Evolutionary conservation across 2,329 filamentous ascomycete species (phyloP).

Genomic region (Teratosphaeria viscida): DNA sequence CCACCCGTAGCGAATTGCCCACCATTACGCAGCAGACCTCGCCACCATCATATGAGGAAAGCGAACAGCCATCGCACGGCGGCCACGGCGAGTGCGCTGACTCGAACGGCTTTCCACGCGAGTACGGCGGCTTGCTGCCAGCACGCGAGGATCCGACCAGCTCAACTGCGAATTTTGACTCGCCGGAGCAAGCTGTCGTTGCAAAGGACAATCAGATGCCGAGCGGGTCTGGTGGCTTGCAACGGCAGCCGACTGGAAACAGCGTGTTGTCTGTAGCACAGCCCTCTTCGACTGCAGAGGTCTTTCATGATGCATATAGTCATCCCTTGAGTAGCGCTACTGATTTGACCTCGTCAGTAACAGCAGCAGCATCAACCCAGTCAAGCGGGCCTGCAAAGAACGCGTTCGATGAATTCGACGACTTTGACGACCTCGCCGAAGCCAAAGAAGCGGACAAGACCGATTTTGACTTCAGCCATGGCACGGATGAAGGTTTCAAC

Average conservation of each 20-base stretch:
- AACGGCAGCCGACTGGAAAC: not conserved
- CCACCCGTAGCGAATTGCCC: conserved; percentile 36
- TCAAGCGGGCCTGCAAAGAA: conserved; percentile 27
- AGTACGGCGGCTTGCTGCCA: conserved; percentile 47
- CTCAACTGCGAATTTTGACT: conserved; percentile 3
- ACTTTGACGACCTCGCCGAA: conserved; percentile 74
- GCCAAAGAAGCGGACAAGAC: conserved; percentile 63
- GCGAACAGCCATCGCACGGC: conserved; percentile 24
- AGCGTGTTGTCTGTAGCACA: not conserved
- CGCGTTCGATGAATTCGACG: conserved; percentile 63
- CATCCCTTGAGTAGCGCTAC: conserved; percentile 19
- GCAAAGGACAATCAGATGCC: conserved; percentile 1
- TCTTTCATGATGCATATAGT: conserved; percentile 21
- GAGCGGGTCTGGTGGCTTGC: not conserved
- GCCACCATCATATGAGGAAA: conserved; percentile 47
- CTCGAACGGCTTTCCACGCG: conserved; percentile 37
- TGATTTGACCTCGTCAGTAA: conserved; percentile 10
- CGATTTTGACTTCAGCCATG: conserved; percentile 65
- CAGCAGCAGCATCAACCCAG: not conserved
- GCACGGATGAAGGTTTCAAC: conserved; percentile 67
- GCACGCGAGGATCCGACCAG: conserved; percentile 43
- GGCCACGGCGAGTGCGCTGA: conserved; percentile 17
- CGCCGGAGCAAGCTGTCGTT: not conserved
- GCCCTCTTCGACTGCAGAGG: conserved; percentile 17
- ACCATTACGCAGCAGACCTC: conserved; percentile 44